These are phyloP conservation scores for Knoxdaviesia capensis DNA, from an alignment of 2,329 filamentous ascomycete species.

Conservation along the genomic window DNA sequence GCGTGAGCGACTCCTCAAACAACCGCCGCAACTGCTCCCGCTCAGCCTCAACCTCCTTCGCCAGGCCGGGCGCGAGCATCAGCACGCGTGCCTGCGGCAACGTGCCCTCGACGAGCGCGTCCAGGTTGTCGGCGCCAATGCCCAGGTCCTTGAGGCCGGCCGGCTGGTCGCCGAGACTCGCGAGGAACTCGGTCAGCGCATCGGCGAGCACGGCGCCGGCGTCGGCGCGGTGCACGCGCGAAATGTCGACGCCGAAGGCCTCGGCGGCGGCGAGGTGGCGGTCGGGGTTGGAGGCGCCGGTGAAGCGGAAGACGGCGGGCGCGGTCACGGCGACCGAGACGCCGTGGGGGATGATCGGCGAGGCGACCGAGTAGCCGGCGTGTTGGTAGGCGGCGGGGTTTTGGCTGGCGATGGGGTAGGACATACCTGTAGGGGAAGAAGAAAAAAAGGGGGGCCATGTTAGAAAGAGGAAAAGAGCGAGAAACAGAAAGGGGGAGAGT, in stretches of 20 bases:
- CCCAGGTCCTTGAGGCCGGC: slow-evolving; percentile 67
- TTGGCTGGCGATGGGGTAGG: slow-evolving; percentile 88
- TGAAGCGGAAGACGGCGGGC: slow-evolving; percentile 87
- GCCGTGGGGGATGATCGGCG: slow-evolving; percentile 81
- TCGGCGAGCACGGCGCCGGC: slow-evolving; percentile 79
- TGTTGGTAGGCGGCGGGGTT: slow-evolving; percentile 75
- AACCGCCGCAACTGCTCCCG: slow-evolving; percentile 49
- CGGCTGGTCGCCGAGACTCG: slow-evolving; percentile 75
- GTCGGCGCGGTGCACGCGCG: slow-evolving; percentile 69
- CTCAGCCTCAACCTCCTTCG: slow-evolving; percentile 47
- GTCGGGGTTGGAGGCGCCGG: slow-evolving; percentile 75
- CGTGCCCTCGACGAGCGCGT: slow-evolving; percentile 78
- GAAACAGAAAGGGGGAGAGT: background rate
- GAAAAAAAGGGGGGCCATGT: background rate
- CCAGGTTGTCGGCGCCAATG: slow-evolving; percentile 56
- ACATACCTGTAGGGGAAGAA: slow-evolving; percentile 45
- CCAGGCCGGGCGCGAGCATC: slow-evolving; percentile 73
- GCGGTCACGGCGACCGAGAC: slow-evolving; percentile 89
- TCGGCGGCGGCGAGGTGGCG: slow-evolving; percentile 80
- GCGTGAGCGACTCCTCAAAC: slow-evolving; percentile 38
- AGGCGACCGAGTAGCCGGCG: slow-evolving; percentile 57
- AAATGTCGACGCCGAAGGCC: slow-evolving; percentile 75
- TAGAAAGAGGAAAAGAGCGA: background rate
- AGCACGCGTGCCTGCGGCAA: slow-evolving; percentile 80
- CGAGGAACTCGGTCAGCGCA: slow-evolving; percentile 62